These are phyloP conservation scores for Fusarium sublunatum DNA, from an alignment of 2,329 filamentous ascomycete genomes.

Conservation along the genomic window DNA sequence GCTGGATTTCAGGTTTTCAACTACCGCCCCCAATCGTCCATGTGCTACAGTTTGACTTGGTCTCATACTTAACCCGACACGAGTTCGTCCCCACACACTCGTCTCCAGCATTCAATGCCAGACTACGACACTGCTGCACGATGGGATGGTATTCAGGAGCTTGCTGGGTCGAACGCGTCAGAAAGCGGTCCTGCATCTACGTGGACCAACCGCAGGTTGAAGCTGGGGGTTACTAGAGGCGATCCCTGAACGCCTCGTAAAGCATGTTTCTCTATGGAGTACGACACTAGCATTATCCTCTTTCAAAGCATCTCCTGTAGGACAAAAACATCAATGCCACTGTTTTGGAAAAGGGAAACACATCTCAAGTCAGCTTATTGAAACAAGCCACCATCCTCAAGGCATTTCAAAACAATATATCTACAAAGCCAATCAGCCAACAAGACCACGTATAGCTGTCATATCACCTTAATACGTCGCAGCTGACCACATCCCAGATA, in stretches of 20 bases:
- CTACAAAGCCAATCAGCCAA: slow-evolving; percentile 17
- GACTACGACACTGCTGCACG: slow-evolving; percentile 16
- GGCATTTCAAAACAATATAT: slow-evolving; percentile 3
- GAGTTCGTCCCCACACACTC: slow-evolving; percentile 10
- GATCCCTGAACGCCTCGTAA: slow-evolving; percentile 30
- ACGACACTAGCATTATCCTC: too few relatives aligned
- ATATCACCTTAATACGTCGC: slow-evolving; percentile 24
- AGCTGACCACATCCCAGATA: slow-evolving; percentile 31
- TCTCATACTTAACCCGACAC: slow-evolving; percentile 13
- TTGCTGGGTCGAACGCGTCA: slow-evolving; percentile 14
- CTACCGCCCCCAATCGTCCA: slow-evolving; percentile 15
- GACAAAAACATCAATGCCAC: not conserved
- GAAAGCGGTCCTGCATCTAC: slow-evolving; percentile 38
- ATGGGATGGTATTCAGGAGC: too few relatives aligned
- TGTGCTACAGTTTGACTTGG: slow-evolving; percentile 9
- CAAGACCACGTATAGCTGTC: slow-evolving; percentile 13
- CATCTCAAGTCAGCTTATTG: slow-evolving; percentile 7
- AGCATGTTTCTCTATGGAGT: not conserved
- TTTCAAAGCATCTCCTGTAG: not conserved
- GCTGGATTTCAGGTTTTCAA: slow-evolving; percentile 21
- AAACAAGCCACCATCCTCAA: not conserved
- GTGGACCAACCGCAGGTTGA: slow-evolving; percentile 40
- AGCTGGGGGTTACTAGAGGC: slow-evolving; percentile 12
- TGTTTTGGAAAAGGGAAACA: not conserved
- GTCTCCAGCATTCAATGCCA: slow-evolving; percentile 22